A percentile compares a stretch with the other conserved stretches of the same genome.
Conservation (phyloP, 2,329 filamentous ascomycete genomes). For the Catunica adiposa region DNA sequence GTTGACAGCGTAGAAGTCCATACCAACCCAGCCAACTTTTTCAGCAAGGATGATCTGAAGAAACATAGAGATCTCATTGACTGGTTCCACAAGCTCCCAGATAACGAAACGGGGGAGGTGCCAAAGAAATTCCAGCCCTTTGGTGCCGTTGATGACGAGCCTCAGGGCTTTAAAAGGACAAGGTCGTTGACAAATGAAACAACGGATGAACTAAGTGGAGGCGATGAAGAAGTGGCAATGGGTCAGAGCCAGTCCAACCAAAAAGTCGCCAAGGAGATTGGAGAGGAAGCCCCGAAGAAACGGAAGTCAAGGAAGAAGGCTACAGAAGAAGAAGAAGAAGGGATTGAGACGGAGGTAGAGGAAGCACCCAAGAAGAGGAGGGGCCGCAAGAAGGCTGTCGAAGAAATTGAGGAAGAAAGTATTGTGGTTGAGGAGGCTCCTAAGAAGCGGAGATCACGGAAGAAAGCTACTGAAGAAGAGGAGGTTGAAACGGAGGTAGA, state of each 20-base stretch:
- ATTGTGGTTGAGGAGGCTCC: no score
- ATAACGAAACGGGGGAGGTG: conserved; percentile 10
- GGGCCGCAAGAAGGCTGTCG: not conserved
- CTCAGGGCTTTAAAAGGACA: not conserved
- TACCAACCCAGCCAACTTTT: conserved; percentile 7
- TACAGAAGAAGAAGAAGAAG: not conserved
- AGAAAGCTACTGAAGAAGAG: not conserved
- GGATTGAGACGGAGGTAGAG: not conserved
- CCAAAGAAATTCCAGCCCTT: conserved; percentile 2
- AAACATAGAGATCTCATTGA: not conserved
- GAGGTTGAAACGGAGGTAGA: not conserved
- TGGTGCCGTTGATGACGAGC: not conserved
- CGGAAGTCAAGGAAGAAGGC: not conserved
- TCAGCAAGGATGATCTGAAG: conserved; percentile 1
- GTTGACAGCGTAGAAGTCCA: not conserved
- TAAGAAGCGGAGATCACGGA: not conserved
- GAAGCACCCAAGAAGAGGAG: not conserved
- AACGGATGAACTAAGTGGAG: not conserved
- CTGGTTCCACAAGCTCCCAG: conserved; percentile 8
- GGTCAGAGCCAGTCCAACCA: not conserved
- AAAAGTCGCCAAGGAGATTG: not conserved
- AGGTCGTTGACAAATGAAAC: not conserved
- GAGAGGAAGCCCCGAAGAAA: conserved; percentile 2
- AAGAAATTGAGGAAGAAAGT: not conserved
- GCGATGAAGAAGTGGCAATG: not conserved